Evolutionary conservation across 2,329 filamentous ascomycete genomes (phyloP).

Genomic region (Fusarium sterilihyphosum): DNA sequence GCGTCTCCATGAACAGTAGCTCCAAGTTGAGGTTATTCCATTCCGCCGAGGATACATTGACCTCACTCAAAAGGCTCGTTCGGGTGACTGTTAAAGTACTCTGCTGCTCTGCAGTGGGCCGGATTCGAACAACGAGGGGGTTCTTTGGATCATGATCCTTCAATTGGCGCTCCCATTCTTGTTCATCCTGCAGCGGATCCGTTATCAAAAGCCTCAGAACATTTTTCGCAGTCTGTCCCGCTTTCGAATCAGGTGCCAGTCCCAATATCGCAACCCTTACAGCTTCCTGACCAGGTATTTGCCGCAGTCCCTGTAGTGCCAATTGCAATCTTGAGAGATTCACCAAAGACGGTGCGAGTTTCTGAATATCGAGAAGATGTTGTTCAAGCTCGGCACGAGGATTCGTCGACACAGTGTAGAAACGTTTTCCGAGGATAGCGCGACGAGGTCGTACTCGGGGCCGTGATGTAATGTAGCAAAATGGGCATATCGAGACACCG

Average conservation of each 20-base stretch:
- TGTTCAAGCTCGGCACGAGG: slow-evolving; percentile 65
- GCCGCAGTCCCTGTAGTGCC: slow-evolving; percentile 71
- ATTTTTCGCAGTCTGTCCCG: slow-evolving; percentile 64
- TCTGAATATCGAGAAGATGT: slow-evolving; percentile 68
- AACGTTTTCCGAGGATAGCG: slow-evolving; percentile 41
- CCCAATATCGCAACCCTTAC: slow-evolving; percentile 68
- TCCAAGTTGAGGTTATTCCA: slow-evolving; percentile 72
- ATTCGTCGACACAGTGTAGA: slow-evolving; percentile 40
- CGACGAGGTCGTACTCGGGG: slow-evolving; percentile 36
- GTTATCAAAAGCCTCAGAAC: slow-evolving; percentile 76
- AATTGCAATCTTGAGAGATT: slow-evolving; percentile 78
- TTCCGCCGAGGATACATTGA: slow-evolving; percentile 70
- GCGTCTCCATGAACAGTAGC: slow-evolving; percentile 65
- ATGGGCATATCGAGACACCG: slow-evolving; percentile 43
- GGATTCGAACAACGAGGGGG: slow-evolving; percentile 72
- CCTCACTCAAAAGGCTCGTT: slow-evolving; percentile 60
- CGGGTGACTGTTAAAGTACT: slow-evolving; percentile 45
- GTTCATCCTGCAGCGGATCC: slow-evolving; percentile 71
- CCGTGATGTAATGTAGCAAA: slow-evolving; percentile 45
- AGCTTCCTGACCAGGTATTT: slow-evolving; percentile 65
- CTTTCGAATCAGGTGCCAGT: slow-evolving; percentile 51
- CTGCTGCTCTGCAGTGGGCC: slow-evolving; percentile 43
- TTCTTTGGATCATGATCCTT: slow-evolving; percentile 59
- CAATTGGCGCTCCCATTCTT: slow-evolving; percentile 74
- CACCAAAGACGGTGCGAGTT: slow-evolving; percentile 68